Base-by-base conservation (phyloP, 2,329 filamentous ascomycete species). In the Colletotrichum agaves region DNA sequence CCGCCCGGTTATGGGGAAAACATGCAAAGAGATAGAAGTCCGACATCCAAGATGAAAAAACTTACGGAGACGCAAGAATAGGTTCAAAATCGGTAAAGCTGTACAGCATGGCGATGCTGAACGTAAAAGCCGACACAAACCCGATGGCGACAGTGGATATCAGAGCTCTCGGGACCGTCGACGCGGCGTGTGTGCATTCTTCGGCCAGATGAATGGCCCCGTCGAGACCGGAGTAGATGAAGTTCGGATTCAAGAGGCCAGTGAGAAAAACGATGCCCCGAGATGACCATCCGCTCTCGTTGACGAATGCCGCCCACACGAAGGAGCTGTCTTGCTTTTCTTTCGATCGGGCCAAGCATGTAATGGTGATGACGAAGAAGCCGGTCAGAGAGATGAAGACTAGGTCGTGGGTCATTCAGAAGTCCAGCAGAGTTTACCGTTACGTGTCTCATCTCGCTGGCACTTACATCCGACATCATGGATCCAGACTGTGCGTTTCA, bases 171-270 rank as follows among this genome's bases (percentile, higher is more conserved):
- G 78, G 79, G 3, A 80, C 74, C 3, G 73, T 72, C 1, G 63
- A 72, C 8, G 72, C 73, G 3, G 78, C 72, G 50, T 75, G 67
- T 0, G 71, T 74, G 27, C 76, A 76, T 50, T 81, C 79, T 67
- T 81, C 79, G 1, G 78, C 77, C 43, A 81, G 71, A 69, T 81
- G 78, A 13, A 80, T 73, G 12, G 77, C 75, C 1, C 75, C 76
- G 55, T 81, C 78, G 2, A 79, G 67, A 0, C 79, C 78, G 6
- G 75, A 75, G 70, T 76, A 80, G 61, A 79, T 78, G 66, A 76
- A 81, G 23, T 77, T 78, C 0, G 78, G 75, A 27, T 77, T 78
- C 12, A 78, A 71, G 5, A 82, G 72, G 0, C 80, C 80, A 0
- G 77, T 81, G 5, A 82, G 72, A 55, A 80, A 82, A 31, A 75